Percentiles rank a stretch among this genome's conserved stretches.
phyloP scores from a whole-genome alignment of 306 rosid species.

The Pyrus communis region DNA sequence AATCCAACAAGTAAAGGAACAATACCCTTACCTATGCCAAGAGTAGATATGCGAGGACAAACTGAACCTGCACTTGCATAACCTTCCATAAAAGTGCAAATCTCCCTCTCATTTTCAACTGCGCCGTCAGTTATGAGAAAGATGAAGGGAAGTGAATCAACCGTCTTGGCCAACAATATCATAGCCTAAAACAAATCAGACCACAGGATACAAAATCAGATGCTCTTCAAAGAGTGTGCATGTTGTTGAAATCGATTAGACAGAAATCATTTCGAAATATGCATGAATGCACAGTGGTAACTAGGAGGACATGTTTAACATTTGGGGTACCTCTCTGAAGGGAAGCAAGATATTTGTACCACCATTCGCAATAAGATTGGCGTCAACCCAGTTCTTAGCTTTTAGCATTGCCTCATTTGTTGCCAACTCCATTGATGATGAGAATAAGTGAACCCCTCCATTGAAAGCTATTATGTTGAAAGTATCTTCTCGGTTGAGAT shows the following conservation, averaged over 20 bases:
- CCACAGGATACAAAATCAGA: conserved; percentile 3
- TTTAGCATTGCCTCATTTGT: conserved; percentile 47
- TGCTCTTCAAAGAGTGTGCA: not conserved
- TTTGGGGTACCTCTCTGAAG: conserved; percentile 47
- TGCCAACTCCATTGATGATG: conserved; percentile 60
- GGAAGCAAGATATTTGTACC: conserved; percentile 80
- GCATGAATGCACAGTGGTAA: not conserved
- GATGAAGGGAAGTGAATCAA: conserved; percentile 58
- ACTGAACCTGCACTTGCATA: conserved; percentile 32
- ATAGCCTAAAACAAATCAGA: conserved; percentile 59
- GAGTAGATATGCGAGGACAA: conserved; percentile 67
- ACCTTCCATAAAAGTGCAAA: conserved; percentile 58
- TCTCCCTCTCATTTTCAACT: conserved; percentile 78
- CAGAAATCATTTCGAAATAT: conserved; percentile 8
- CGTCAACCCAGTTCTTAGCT: conserved; percentile 57
- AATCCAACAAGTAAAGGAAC: not conserved
- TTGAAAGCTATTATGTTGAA: conserved; percentile 79
- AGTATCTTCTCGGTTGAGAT: conserved; percentile 49
- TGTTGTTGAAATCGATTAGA: not conserved
- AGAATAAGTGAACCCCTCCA: conserved; percentile 47
- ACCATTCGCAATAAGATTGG: conserved; percentile 51
- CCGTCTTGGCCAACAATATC: conserved; percentile 51
- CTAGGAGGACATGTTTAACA: not conserved
- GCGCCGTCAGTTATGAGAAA: conserved; percentile 89
- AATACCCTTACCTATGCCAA: conserved; percentile 78